Evolutionary conservation across 1,139 yeast species (phyloP), one percentile per base, ranked within the genome.

Genomic region (Suhomyces kunorum): DNA sequence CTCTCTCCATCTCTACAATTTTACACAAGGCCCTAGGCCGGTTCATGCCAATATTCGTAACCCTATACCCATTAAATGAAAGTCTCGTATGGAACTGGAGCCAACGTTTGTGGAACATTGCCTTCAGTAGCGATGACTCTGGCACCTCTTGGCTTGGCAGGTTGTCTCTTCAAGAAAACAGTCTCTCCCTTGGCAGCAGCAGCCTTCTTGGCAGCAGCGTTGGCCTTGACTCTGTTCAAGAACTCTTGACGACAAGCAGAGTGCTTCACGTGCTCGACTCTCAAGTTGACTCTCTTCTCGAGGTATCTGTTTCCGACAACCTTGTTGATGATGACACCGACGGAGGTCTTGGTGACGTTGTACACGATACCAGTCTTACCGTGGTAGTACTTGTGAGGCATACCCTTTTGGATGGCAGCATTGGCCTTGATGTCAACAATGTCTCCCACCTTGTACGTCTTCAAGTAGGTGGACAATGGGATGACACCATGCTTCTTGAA

Each of bases 361-460:
- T 83, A 92, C 56, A 92, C 84, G 61, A 90, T 88, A 84, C 98
- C 98, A 59, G 98, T 92, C 86, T 89, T 92, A 78, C 98, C 98
- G 82, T 90, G 97, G 96, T 92, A 92, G 86, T 82, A 90, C 82
- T 92, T 92, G 89, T 88, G 96, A 73, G 98, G 98, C 97, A 92
- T 89, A 87, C 98, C 98, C 84, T 90, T 89, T 76, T 92, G 98
- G 80, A 90, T 81, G 62, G 98, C 82, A 81, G 96, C 97, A 74
- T 92, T 92, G 76, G 95, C 98, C 80, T 88, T 90, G 81, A 92
- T 90, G 78, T 92, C 98, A 69, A 92, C 98, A 66, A 92, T 90
- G 77, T 92, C 98, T 69, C 98, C 98, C 64, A 92, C 97, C 78
- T 82, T 88, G 95, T 92, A 92, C 70, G 81, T 78, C 86, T 87